Base-by-base conservation (phyloP, 1,139 yeast genomes). In the Sugiyamaella xylanicola region DNA sequence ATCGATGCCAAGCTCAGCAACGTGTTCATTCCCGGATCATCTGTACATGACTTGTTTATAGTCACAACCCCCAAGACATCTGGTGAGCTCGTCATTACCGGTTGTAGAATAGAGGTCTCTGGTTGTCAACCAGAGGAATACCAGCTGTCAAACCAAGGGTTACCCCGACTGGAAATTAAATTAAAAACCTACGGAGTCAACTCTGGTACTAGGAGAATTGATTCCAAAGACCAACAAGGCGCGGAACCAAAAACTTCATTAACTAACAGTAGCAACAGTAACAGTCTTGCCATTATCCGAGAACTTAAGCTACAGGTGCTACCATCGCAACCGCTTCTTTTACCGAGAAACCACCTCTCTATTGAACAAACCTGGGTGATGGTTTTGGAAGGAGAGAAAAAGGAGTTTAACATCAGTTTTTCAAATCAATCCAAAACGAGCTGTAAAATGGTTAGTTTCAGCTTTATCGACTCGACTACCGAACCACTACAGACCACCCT, bases 351-450 rank as follows among this genome's bases (percentile, higher is more conserved):
- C 43, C 50, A 46, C 15, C 72, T 82, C 4, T 80, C 84, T 66
- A 75, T 87, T 5, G 77, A 80, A 35, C 85, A 84, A 64, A 83
- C 84, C 2, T 85, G 89, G 84, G 65, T 86, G 2, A 85, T 88
- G 90, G 69, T 89, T n/a, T 70, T 89, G 20, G 96, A 89, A 65
- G 96, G 96, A 4, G 95, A 90, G 62, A 73, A 74, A 51, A 77
- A 76, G 53, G 64, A 70, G 2, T 82, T 87, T 56, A 72, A 78
- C 0, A 71, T 88, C 2, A 69, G 74, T 1, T 71, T 89, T 48
- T 77, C 80, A 44, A 89, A 89, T 66, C 77, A 78, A 13, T 83
- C 91, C 0, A 68, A 71, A 3, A 82, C 84, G 11, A 65, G 76
- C 1, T 82, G 86, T 45, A 84, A 85, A 59, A 77, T 81, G 58